Evolutionary conservation across 2,329 filamentous ascomycete species (phyloP).

Genomic region (Hypoxylon sp.): DNA sequence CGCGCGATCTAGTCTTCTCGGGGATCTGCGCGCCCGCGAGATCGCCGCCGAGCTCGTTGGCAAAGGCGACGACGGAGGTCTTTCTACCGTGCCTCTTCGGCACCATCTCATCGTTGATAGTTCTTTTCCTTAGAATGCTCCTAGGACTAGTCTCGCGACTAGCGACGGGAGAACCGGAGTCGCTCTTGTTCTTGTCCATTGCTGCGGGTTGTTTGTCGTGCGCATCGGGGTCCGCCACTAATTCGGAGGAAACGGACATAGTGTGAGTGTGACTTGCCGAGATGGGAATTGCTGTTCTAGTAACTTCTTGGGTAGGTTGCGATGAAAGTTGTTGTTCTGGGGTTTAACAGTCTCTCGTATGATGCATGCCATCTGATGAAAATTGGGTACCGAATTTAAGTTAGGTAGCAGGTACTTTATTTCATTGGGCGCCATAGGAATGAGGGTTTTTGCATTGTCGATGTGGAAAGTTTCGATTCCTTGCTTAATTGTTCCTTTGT

Average conservation of each 20-base stretch:
- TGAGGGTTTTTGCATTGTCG: neutral
- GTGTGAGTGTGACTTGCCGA: neutral
- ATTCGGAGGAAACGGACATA: neutral
- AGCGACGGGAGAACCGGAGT: neutral
- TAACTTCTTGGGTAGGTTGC: neutral
- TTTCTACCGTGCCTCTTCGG: neutral
- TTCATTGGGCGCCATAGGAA: constrained; percentile 13
- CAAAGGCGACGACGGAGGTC: constrained; percentile 3
- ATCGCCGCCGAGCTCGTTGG: constrained; percentile 19
- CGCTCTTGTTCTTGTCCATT: neutral
- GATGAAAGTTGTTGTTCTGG: neutral
- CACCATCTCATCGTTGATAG: neutral
- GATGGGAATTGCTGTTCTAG: neutral
- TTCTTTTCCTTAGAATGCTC: constrained; percentile 15
- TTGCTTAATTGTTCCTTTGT: constrained; percentile 6
- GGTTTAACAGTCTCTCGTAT: neutral
- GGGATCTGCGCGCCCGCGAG: constrained; percentile 19
- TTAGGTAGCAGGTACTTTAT: constrained; percentile 3
- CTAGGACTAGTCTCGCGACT: constrained; percentile 1
- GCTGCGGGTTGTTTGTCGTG: neutral
- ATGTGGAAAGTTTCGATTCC: neutral
- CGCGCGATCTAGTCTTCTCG: constrained; percentile 1
- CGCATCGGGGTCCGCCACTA: neutral
- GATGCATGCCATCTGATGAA: constrained; percentile 3
- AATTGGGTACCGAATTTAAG: constrained; percentile 12